Base-by-base conservation (phyloP, 306 rosid species). In the Begonia masoniana region DNA sequence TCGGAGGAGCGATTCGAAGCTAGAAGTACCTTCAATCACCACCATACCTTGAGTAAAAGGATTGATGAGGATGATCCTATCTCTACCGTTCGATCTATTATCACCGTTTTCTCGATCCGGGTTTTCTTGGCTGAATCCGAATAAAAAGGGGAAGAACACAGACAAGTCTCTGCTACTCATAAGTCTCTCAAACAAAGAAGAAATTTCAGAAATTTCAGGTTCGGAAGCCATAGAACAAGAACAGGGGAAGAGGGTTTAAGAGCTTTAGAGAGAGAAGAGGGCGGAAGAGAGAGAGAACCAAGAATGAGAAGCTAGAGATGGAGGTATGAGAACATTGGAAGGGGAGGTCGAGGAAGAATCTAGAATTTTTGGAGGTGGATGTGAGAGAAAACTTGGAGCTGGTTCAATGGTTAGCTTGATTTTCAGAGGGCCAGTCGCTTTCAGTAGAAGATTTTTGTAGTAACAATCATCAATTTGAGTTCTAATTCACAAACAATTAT, bases 51-150 rank as follows among this genome's bases (percentile, higher is more conserved):
- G 95, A 3, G 77, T 60, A 0, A 71, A 67, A 7, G 91, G 87
- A 60, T 82, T 75, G 54, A 82, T 57, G 76, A 82, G 67, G 67
- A 89, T 68, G 43, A 82, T 66, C 36, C 94, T 70, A 15, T 76
- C 49, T 0, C 8, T 48, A 13, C 13, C 19, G 49, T 54, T 59
- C 13, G 63, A 31, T 11, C 13, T 60, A 10, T 15, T 4, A 7
- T 49, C 9, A 31, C 39, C 41, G 43, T 12, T 51, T 43, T 31
- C 70, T 31, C 13, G 55, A 51, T 45, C 57, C 41, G 19, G 66
- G 68, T 4, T 59, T 19, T 68, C 59, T 4, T 6, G 24, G 0
- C 68, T 58, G 62, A 80, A 16, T 62, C 87, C 94, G 13, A 78
- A 43, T 62, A 82, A 23, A 14, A 82, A 76, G 50, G 97, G 95